Conservation (phyloP, 306 rosid species). For the Rosa multiflora region DNA sequence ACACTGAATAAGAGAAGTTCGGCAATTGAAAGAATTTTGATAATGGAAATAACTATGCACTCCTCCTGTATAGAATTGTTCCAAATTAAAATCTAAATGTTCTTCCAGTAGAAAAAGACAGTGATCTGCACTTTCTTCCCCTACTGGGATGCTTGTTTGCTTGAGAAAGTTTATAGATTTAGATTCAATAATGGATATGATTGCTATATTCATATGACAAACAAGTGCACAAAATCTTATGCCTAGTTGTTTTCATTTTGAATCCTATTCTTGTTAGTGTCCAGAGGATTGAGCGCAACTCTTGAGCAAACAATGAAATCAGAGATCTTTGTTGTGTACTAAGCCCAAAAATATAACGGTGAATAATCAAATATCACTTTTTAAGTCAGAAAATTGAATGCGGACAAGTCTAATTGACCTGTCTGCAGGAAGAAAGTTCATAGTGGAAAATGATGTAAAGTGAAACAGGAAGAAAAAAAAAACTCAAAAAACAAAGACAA, state of each 20-base stretch:
- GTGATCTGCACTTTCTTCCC: neutral
- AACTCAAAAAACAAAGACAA: neutral
- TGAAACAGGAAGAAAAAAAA: too few relatives aligned
- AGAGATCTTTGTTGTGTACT: neutral
- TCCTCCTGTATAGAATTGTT: neutral
- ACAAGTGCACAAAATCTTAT: neutral
- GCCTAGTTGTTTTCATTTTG: neutral
- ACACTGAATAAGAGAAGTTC: conserved; percentile 22
- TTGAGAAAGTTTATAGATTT: neutral
- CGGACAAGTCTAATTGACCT: neutral
- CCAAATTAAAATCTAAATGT: neutral
- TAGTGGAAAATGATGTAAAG: neutral
- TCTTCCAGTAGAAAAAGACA: neutral
- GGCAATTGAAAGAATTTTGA: conserved; percentile 8
- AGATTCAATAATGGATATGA: neutral
- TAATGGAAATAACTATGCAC: neutral
- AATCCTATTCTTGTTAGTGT: neutral
- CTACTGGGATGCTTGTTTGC: neutral
- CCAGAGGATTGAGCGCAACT: neutral
- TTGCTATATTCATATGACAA: neutral
- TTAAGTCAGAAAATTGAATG: neutral
- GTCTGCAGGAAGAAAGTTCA: neutral
- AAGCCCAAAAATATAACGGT: neutral
- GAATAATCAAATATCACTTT: neutral
- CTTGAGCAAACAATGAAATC: neutral